These are phyloP conservation scores for Sphagnum fallax DNA, from an alignment of 228 moss, liverwort and hornwort species.

Conservation along the genomic window DNA sequence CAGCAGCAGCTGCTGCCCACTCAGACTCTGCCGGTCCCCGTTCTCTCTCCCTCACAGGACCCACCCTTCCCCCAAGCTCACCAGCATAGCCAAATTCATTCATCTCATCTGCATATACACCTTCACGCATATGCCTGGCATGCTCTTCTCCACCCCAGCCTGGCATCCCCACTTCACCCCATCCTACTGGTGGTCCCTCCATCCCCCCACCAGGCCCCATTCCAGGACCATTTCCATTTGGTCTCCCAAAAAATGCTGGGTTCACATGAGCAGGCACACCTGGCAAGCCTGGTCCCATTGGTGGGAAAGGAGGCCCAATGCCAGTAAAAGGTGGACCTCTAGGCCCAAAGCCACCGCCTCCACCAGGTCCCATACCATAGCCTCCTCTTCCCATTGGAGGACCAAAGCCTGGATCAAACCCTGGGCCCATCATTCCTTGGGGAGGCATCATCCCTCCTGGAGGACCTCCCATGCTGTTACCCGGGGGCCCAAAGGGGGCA, in stretches of 20 bases:
- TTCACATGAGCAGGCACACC: conserved; percentile 96
- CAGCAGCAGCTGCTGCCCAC: conserved; percentile 39
- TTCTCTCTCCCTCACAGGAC: conserved; percentile 74
- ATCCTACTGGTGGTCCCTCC: conserved; percentile 87
- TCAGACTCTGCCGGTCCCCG: conserved; percentile 68
- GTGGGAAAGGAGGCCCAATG: conserved; percentile 70
- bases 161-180: conserved; percentile 93
- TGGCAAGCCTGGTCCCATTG: conserved; percentile 77
- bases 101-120: conserved; percentile 86
- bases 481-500: conserved; percentile 57
- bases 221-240: conserved; percentile 74
- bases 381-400: conserved; percentile 76
- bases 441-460: conserved; percentile 98
- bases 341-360: conserved; percentile 81
- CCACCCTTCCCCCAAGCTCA: conserved; percentile 70
- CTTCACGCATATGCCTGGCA: conserved; percentile 71
- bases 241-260: conserved; percentile 90
- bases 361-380: conserved; percentile 96
- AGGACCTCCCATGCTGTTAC: conserved; percentile 83
- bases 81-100: conserved; percentile 75
- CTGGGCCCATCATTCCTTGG: conserved; percentile 94
- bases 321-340: conserved; percentile 81
- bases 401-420: conserved; percentile 86
- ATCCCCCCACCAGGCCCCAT: conserved; percentile 67
- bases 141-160: conserved; percentile 87